Conservation (phyloP, 768 basidiomycete species). For the Russula lepida region DNA sequence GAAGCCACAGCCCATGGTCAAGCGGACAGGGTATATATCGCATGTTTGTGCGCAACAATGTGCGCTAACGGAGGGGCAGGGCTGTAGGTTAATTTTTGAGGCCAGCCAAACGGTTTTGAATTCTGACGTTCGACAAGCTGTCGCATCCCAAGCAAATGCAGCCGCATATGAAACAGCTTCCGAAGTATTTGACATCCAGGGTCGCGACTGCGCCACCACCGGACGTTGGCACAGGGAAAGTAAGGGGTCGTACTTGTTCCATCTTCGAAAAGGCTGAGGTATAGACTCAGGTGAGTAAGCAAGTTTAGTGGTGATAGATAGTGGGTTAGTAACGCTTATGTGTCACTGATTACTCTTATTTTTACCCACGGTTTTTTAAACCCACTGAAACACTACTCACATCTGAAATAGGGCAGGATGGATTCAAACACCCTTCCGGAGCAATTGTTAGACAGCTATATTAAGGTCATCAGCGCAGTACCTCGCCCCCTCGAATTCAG, state of each 20-base stretch:
- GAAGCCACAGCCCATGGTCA: no score
- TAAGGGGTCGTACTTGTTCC: conserved; percentile 51
- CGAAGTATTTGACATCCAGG: conserved; percentile 82
- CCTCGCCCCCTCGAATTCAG: no score
- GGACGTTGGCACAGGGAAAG: conserved; percentile 13
- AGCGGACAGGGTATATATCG: no score
- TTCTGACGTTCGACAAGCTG: conserved; percentile 92
- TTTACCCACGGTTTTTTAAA: not conserved
- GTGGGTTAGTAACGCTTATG: no score
- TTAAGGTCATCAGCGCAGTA: no score
- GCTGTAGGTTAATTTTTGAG: conserved; percentile 87
- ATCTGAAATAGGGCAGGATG: no score
- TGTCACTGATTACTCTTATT: no score
- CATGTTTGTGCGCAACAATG: no score
- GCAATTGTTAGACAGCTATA: no score
- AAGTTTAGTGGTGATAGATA: conserved; percentile 33
- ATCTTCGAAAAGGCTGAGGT: conserved; percentile 58
- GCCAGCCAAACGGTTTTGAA: conserved; percentile 89
- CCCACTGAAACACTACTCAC: not conserved
- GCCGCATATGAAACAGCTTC: conserved; percentile 93
- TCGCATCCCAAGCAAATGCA: conserved; percentile 85
- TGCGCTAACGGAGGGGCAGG: not conserved
- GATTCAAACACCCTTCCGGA: no score
- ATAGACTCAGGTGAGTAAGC: conserved; percentile 39
- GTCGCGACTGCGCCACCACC: conserved; percentile 47